Evolutionary conservation across 768 basidiomycete species (phyloP), one percentile per base, ranked within the genome.

Genomic region (Trametes meyenii): DNA sequence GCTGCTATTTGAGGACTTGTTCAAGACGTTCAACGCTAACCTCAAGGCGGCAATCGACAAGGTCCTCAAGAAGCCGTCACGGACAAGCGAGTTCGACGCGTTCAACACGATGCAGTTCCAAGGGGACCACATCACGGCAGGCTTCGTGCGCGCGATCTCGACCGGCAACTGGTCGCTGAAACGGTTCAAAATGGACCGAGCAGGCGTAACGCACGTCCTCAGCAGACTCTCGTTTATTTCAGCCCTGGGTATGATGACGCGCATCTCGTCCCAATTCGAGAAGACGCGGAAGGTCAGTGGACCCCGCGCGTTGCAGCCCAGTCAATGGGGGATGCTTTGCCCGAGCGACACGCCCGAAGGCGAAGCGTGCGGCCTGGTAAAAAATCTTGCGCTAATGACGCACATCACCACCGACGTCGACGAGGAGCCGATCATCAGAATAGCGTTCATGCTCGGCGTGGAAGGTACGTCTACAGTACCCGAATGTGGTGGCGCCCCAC

Each of bases 91-190:
- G 71, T 98, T 96, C 67, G 96, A 98, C 70, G 95, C 95, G 3
- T 90, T 88, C 78, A 93, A 91, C 69, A 92, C 91, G 2, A 92
- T 99, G 88, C 88, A 90, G 71, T 94, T 97, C 75, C 92, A 94
- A 75, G 92, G 92, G n/a, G 94, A 98, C 65, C 91, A 93, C 66
- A 92, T 99, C 70, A 98, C 96, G 16, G 82, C 92, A 17, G 97
- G 96, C 26, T 98, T 99, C 70, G 89, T 94, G 40, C 92, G 96
- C 56, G 96, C 97, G 26, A 98, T 99, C 63, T 97, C 96, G 10
- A 99, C 97, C 0, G 97, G 97, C 11, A 99, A 99, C 71, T 99
- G 97, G 97, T 94, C 93, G 11, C 79, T 99, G 51, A 98, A 98
- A 75, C 92, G 97, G 53, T 98, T 99, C 84, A 96, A 96, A 79